Percentiles rank a stretch among this genome's conserved stretches.
phyloP scores from a whole-genome alignment of 176 grass and related monocot genomes.

The Themeda triandra region DNA sequence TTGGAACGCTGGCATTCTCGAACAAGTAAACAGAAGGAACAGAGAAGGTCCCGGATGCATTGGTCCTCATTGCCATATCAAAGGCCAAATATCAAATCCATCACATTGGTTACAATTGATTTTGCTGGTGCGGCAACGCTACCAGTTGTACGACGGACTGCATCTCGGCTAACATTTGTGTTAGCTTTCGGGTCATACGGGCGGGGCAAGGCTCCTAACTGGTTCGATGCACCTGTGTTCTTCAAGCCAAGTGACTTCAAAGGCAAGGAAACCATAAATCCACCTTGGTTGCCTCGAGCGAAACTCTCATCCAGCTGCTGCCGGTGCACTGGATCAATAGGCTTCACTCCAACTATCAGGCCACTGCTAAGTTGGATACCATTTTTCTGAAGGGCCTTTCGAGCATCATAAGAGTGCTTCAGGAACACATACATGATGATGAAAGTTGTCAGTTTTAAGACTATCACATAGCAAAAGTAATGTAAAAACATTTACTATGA shows the following conservation, averaged over 20 bases:
- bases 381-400: conserved; percentile 83
- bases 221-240: conserved; percentile 30
- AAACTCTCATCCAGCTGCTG: conserved; percentile 60
- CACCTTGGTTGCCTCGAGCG: conserved; percentile 42
- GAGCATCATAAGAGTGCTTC: conserved; percentile 67
- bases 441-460: conserved; percentile 21
- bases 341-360: conserved; percentile 87
- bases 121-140: conserved; percentile 62
- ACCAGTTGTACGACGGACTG: conserved; percentile 31
- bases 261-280: conserved; percentile 75
- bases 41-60: background rate
- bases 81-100: conserved; percentile 90
- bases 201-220: conserved; percentile 47
- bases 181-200: conserved; percentile 49
- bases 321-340: conserved; percentile 59
- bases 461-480: background rate
- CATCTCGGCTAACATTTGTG: conserved; percentile 38
- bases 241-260: conserved; percentile 35
- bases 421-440: conserved; percentile 5
- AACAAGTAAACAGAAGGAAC: background rate
- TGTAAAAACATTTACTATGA: background rate
- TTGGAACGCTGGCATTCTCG: background rate
- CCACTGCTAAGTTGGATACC: conserved; percentile 66
- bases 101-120: conserved; percentile 70
- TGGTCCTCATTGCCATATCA: conserved; percentile 19